Percentiles rank a stretch among this genome's conserved stretches.
These are phyloP conservation scores for Hyphopichia fennica DNA, from an alignment of 1,139 yeast genomes.

Conservation along the genomic window DNA sequence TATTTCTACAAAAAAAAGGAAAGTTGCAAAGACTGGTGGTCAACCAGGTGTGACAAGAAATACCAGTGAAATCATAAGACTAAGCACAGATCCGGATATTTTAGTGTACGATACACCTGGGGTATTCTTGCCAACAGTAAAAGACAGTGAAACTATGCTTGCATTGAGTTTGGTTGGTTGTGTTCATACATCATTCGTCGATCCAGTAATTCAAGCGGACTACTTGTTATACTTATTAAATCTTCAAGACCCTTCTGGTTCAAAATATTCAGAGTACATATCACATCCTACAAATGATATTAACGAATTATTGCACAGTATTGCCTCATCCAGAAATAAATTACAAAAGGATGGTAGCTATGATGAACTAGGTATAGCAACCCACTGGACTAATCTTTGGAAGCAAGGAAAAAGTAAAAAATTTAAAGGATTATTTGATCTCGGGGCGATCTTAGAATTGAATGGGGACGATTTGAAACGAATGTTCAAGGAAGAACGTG, in stretches of 20 bases:
- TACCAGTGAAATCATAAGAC: slow-evolving; percentile 73
- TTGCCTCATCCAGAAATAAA: slow-evolving; percentile 46
- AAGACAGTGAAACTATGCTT: slow-evolving; percentile 69
- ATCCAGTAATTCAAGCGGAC: slow-evolving; percentile 86
- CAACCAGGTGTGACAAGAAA: slow-evolving; percentile 88
- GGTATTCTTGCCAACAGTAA: slow-evolving; percentile 76
- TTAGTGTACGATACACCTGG: slow-evolving; percentile 92
- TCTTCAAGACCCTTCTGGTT: slow-evolving; percentile 53
- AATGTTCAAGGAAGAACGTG: slow-evolving; percentile 28
- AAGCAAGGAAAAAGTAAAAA: slow-evolving; percentile 51
- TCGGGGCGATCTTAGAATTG: slow-evolving; percentile 32
- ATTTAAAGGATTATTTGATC: slow-evolving; percentile 39
- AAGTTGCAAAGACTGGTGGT: slow-evolving; percentile 85
- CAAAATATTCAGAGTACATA: slow-evolving; percentile 46
- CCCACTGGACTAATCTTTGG: slow-evolving; percentile 68
- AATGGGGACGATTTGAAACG: slow-evolving; percentile 25
- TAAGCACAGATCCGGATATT: slow-evolving; percentile 63
- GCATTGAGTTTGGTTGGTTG: slow-evolving; percentile 76
- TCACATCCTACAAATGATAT: slow-evolving; percentile 75
- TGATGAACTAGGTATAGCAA: slow-evolving; percentile 65
- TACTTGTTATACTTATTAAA: slow-evolving; percentile 76
- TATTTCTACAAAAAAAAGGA: slow-evolving; percentile 42
- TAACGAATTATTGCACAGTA: slow-evolving; percentile 55
- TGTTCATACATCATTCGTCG: slow-evolving; percentile 68
- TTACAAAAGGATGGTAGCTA: slow-evolving; percentile 30